Base-by-base conservation (phyloP, 768 basidiomycete species). In the Macrolepiota fuliginosa region DNA sequence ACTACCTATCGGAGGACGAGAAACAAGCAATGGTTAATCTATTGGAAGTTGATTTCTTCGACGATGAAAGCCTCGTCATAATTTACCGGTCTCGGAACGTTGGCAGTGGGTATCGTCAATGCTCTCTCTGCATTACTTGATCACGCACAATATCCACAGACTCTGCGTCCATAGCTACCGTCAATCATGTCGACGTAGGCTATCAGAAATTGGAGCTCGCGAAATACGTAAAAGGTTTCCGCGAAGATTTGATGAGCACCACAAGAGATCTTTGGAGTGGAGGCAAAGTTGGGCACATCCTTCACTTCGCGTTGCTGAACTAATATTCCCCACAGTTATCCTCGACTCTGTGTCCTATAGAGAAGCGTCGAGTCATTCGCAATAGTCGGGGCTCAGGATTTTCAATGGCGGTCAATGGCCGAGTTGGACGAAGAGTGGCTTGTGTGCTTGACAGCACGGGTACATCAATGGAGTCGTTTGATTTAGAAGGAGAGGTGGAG, bases 11-110 rank as follows among this genome's bases (percentile, higher is more conserved):
- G 61, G 73, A 69, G 70, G 79, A 76, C 71, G 77, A 73, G 63
- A 74, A 65, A 49, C 66, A 66, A 65, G 68, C 62, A 58, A 75
- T 78, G 65, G 71, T 86, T 67, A 79, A 86, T 62, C 66, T 91
- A 49, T 70, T 91, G 70, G 87, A 88, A 67, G 81, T 77, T 46
- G 88, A 91, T 58, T 92, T 92, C 74, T 91, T 94, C 72, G 91
- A 93, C 76, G 87, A 91, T 66, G 83, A 86, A 71, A 77, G 72
- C 68, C 70, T 91, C 62, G 79, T 91, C 65, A 76, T 91, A 64
- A 81, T 90, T 62, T 88, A 83, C 75, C 83, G 81, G 71, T 71
- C 73, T 69, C 76, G 76, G 60, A 75, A 73, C 62, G 72, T 69
- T 59, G 70, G 78, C 69, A 81, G 88, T 88, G 71, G 76, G 84